phyloP scores from a whole-genome alignment of 208 protist species.

The Lotmaria passim region DNA sequence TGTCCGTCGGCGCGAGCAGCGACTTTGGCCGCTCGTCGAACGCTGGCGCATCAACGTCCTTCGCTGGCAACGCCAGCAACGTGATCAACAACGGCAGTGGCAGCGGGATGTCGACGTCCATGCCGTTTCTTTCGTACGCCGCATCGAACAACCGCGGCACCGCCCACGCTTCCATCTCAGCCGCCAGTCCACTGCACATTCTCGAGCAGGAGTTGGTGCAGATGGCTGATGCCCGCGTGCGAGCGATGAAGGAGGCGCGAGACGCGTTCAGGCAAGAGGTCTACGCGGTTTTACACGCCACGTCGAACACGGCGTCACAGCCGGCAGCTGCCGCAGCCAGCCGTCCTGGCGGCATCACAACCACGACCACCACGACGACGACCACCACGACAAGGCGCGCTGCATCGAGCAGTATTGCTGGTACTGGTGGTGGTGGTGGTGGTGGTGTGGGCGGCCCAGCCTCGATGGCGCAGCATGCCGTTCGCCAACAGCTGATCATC shows the following conservation, averaged over 20 bases:
- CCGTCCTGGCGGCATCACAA: neutral
- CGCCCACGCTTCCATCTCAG: neutral
- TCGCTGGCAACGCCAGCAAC: neutral
- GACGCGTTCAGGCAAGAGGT: constrained; percentile 32
- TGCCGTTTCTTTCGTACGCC: neutral
- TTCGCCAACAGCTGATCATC: constrained; percentile 33
- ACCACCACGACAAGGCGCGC: constrained; percentile 3
- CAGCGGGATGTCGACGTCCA: too few relatives aligned
- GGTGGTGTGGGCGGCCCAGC: neutral
- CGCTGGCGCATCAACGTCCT: neutral
- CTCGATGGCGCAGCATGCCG: neutral
- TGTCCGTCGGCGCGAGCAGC: neutral
- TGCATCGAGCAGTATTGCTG: too few relatives aligned
- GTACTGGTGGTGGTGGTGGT: neutral
- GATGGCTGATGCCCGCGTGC: constrained; percentile 29
- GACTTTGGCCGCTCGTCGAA: neutral
- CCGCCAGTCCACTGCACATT: constrained; percentile 22
- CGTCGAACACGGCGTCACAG: neutral
- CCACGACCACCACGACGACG: neutral
- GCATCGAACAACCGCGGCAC: constrained; percentile 13
- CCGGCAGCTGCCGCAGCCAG: neutral
- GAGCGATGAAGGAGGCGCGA: constrained; percentile 28
- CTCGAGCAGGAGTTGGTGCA: constrained; percentile 48
- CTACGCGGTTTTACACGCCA: constrained; percentile 16
- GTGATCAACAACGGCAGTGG: neutral